These are phyloP conservation scores for Elaeagnus macrophylla DNA, from an alignment of 306 rosid species.

Conservation along the genomic window DNA sequence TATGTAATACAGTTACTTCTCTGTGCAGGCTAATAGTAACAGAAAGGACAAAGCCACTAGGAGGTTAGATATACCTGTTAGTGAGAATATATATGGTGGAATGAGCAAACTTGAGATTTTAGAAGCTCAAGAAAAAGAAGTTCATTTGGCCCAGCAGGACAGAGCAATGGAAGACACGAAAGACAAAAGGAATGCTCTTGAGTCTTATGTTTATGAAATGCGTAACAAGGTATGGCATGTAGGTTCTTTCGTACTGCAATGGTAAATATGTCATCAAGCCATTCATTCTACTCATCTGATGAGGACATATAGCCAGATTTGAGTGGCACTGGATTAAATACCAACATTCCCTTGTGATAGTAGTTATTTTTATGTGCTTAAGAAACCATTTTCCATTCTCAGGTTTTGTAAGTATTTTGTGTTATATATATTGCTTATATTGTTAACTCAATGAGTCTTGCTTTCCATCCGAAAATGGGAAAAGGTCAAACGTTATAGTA, in stretches of 20 bases:
- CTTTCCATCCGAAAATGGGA: too few species aligned
- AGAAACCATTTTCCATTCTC: background rate
- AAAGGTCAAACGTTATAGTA: too few species aligned
- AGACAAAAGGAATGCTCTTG: conserved; percentile 78
- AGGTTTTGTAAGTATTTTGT: background rate
- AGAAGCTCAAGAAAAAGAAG: conserved; percentile 66
- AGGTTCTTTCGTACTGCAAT: conserved; percentile 11
- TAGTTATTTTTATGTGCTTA: background rate
- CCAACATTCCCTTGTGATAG: background rate
- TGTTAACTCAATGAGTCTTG: background rate
- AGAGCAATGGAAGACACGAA: conserved; percentile 74
- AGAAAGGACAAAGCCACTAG: conserved; percentile 39
- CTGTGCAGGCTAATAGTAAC: conserved; percentile 47
- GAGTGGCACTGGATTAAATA: background rate
- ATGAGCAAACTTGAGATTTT: conserved; percentile 62
- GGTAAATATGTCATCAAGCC: conserved; percentile 8
- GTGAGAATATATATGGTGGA: conserved; percentile 62
- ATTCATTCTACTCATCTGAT: conserved; percentile 9
- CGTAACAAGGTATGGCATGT: conserved; percentile 66
- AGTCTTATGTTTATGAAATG: conserved; percentile 90
- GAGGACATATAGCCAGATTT: background rate
- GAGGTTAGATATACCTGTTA: conserved; percentile 55
- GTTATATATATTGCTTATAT: background rate
- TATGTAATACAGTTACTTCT: conserved; percentile 8
- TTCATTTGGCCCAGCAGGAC: conserved; percentile 67